These are phyloP conservation scores for Pythium periplocum DNA, from an alignment of 352 stramenopile species.

Conservation along the genomic window DNA sequence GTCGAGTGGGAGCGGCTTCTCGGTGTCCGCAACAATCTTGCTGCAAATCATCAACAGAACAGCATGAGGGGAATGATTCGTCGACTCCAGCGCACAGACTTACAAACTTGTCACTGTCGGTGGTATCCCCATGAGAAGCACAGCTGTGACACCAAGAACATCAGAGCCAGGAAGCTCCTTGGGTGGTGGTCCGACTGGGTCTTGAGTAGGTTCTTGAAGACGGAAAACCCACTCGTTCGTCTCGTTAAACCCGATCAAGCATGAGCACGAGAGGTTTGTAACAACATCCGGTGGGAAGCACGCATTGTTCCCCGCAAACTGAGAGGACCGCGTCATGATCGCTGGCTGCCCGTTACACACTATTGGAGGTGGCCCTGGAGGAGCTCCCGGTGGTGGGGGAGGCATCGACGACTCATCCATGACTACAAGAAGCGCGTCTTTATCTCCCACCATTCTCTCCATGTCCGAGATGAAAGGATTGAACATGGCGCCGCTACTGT, in stretches of 20 bases:
- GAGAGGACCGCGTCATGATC: constrained; percentile 1
- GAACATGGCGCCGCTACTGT: background rate
- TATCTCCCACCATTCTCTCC: background rate
- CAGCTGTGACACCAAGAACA: constrained; percentile 3
- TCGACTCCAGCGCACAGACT: background rate
- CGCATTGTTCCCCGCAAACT: constrained; percentile 3
- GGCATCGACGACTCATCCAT: constrained; percentile 8
- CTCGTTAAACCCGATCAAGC: background rate
- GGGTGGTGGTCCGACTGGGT: background rate
- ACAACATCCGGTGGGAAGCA: constrained; percentile 10
- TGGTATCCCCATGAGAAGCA: constrained; percentile 7
- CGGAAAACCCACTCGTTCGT: constrained; percentile 7
- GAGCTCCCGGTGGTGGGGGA: constrained; percentile 6
- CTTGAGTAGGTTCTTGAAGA: background rate
- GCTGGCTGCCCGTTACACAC: constrained; percentile 10
- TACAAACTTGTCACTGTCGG: constrained; percentile 6
- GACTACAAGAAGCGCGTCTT: constrained; percentile 5
- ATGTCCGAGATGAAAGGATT: constrained; percentile 1
- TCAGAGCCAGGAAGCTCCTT: background rate
- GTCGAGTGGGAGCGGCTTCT: constrained; percentile 4
- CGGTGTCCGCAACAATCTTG: constrained; percentile 2
- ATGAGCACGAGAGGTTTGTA: constrained; percentile 10
- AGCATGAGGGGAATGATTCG: background rate
- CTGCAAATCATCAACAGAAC: constrained; percentile 1
- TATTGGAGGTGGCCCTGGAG: background rate